These are phyloP conservation scores for Plasmodium gaboni DNA, from an alignment of 169 alveolate genomes.

Conservation along the genomic window DNA sequence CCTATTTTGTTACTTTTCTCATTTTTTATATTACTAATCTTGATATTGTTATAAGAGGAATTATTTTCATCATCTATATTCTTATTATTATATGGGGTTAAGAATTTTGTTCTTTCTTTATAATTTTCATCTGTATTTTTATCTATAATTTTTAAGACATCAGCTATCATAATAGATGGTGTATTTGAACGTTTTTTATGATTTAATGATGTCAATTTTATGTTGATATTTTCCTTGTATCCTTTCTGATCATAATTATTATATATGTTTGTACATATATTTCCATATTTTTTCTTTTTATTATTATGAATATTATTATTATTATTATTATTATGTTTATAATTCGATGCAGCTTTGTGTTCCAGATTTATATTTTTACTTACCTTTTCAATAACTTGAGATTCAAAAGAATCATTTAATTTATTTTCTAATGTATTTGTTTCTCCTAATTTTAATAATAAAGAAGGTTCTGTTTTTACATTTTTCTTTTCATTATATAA, in stretches of 20 bases:
- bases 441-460: neutral
- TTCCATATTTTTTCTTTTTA: slow-evolving; percentile 8
- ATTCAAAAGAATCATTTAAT: neutral
- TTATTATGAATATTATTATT: neutral
- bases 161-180: slow-evolving; percentile 25
- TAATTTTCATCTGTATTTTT: slow-evolving; percentile 16
- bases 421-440: neutral
- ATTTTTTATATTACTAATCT: slow-evolving; percentile 1
- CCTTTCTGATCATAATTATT: slow-evolving; percentile 9
- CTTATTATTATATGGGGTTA: neutral
- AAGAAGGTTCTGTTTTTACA: neutral
- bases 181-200: slow-evolving; percentile 9
- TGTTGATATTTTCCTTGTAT: slow-evolving; percentile 9
- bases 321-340: neutral
- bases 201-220: slow-evolving; percentile 25
- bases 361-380: neutral
- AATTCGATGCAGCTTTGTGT: neutral
- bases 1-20: slow-evolving; percentile 33
- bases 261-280: neutral
- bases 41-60: neutral
- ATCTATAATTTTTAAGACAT: slow-evolving; percentile 43
- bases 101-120: neutral
- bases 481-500: slow-evolving; percentile 11
- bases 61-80: slow-evolving; percentile 8
- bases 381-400: neutral